Evolutionary conservation across 108 stramenopile genomes (phyloP), one percentile per base, ranked within the genome.

Genomic region (Nitzschia palea): DNA sequence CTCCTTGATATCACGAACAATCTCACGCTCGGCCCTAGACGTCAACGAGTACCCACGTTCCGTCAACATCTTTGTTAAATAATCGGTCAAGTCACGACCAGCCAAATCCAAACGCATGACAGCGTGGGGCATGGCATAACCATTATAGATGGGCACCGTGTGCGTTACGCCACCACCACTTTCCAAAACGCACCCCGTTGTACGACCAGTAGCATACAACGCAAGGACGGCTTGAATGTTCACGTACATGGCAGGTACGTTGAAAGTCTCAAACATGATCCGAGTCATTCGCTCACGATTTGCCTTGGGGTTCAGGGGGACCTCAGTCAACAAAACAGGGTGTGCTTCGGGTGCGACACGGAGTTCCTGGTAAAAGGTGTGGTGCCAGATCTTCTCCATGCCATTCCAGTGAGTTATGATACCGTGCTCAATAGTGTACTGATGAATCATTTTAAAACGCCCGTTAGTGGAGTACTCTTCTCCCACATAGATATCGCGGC

Each of bases 201-300:
- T 88, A 76, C 83, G 74, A 25, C 82, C 88, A 26, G 86, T 90
- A 54, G 96, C 90, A 61, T 91, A 93, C 33, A 95, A 75, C 14
- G 90, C 87, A 31, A 97, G 87, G 55, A 96, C 95, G 42, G 97
- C 95, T 86, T 97, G 96, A 68, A 95, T 96, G 80, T 95, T 95
- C 29, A 99, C 89, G 70, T 97, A 99, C 95, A 98, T 95, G 57
- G 95, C 98, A 6, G 98, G 98, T 31, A 99, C 97, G 72, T 96
- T 97, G 89, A 98, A 97, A n/a, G 96, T 97, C 83, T 99, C 98
- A 76, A 99, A 99, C 98, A 99, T 98, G 81, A 99, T 98, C 80
- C 97, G 94, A 31, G 96, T 95, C 93, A 96, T 99, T 56, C 94
- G 88, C 78, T 99, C 98, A 33, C 97, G 82, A 82, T 98, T 98